Evolutionary conservation across 768 basidiomycete genomes (phyloP), one percentile per base, ranked within the genome.

Genomic region (Sarcomyxa edulis): DNA sequence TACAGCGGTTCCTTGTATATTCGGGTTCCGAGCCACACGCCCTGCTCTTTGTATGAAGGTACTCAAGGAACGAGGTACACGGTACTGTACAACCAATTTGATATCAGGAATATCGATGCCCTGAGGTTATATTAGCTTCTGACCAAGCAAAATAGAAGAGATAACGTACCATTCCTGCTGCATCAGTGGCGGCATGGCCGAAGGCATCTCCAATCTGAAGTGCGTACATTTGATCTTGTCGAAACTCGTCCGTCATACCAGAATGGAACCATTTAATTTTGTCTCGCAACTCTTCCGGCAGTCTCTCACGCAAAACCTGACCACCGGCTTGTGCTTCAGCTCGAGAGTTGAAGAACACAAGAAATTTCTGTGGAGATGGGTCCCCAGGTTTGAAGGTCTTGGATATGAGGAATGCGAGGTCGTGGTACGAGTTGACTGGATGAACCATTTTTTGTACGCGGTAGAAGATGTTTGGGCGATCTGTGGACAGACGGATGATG

Each of bases 21-120:
- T 39, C n/a, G 4, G 22, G 27, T 42, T 47, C 5, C 48, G 36
- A 15, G 47, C 63, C 2, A 45, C 62, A 12, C 50, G 52, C 2
- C 65, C 64, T 35, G 63, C 54, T 2, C 56, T 40, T 40, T 68
- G 65, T 60, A 56, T 59, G 2, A 66, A 39, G 0, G 53, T 49
- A 3, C 47, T 42, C 5, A 64, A 24, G 19, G 40, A 37, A 38
- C 53, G 55, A 5, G 49, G 52, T 0, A 44, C 55, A 15, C 39
- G 37, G 48, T 48, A 67, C 37, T 66, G 66, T 8, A 68, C 53
- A 14, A 67, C 54, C 15, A 66, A 34, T 7, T 42, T 21, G 3
- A 69, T 58, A 39, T 58, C 53, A 2, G 58, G 43, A 2, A 67
- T 10, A 30, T 69, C 59, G 26, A 68, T 47, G 5, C 64, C 62